These are phyloP conservation scores for Theobroma grandiflorum DNA, from an alignment of 441 rosid genomes.

Conservation along the genomic window DNA sequence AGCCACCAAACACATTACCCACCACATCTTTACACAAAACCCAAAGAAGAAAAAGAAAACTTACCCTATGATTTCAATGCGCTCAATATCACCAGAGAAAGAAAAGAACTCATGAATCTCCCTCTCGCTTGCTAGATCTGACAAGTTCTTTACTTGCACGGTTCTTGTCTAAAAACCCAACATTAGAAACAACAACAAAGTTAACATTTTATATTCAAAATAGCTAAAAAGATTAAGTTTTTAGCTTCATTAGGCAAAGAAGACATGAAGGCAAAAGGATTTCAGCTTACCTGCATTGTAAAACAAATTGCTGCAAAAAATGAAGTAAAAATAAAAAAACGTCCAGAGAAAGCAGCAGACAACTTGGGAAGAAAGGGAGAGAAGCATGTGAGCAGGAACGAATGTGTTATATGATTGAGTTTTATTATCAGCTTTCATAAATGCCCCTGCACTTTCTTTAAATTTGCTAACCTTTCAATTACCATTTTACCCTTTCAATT, in stretches of 20 bases:
- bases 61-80: conserved; percentile 66
- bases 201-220: neutral
- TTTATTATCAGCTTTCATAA: conserved; percentile 7
- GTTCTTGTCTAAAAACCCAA: conserved; percentile 62
- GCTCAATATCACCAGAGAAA: conserved; percentile 89
- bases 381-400: conserved; percentile 19
- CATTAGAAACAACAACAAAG: conserved; percentile 3
- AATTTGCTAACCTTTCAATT: neutral
- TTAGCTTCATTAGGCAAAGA: neutral
- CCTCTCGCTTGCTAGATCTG: conserved; percentile 95
- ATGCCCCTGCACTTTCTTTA: neutral
- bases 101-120: conserved; percentile 99
- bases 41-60: neutral
- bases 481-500: conserved; percentile 13
- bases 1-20: conserved; percentile 25
- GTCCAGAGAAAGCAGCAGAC: conserved; percentile 16
- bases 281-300: conserved; percentile 40
- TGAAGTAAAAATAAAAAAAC: neutral
- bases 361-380: conserved; percentile 16
- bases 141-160: conserved; percentile 78
- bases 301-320: neutral
- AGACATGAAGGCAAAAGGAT: neutral
- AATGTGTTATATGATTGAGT: neutral
- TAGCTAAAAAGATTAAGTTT: neutral
- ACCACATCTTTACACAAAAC: neutral